Percentiles rank a stretch among this genome's conserved stretches.
These are phyloP conservation scores for Phytophthora melonis DNA, from an alignment of 352 stramenopile species.

Conservation along the genomic window DNA sequence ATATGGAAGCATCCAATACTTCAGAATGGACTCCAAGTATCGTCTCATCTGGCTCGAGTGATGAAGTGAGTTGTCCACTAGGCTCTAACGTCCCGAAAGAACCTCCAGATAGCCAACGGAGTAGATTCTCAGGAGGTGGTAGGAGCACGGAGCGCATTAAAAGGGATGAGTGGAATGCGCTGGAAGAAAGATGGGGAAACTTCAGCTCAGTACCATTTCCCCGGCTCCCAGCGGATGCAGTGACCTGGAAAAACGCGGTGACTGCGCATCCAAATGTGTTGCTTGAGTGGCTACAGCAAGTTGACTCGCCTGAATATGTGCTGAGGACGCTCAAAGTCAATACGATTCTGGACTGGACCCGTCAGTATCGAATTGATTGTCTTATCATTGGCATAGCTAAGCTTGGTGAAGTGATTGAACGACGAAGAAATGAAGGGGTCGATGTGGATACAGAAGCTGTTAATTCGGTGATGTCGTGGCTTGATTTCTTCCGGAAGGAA, in stretches of 20 bases:
- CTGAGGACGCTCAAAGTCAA: background rate
- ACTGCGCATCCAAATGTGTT: background rate
- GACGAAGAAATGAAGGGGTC: background rate
- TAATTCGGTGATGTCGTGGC: background rate
- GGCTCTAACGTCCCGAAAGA: no score
- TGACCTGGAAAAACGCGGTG: background rate
- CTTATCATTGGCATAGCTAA: background rate
- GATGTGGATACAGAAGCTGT: background rate
- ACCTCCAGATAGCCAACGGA: no score
- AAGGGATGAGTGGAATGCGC: background rate
- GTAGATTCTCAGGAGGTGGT: no score
- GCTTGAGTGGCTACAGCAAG: slow-evolving; percentile 1
- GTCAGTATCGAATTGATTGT: background rate
- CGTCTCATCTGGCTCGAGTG: no score
- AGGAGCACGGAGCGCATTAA: no score
- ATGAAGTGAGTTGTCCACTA: no score
- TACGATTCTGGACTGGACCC: background rate
- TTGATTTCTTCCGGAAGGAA: background rate
- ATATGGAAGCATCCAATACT: no score
- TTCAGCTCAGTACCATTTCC: background rate
- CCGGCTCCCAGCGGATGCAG: background rate
- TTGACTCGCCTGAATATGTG: slow-evolving; percentile 5
- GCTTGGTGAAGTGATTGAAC: background rate
- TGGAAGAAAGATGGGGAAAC: background rate
- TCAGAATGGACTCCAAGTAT: no score